Percentiles rank a stretch among this genome's conserved stretches.
phyloP scores from a whole-genome alignment of 106 monocot species.

The Platanthera guangdongensis region DNA sequence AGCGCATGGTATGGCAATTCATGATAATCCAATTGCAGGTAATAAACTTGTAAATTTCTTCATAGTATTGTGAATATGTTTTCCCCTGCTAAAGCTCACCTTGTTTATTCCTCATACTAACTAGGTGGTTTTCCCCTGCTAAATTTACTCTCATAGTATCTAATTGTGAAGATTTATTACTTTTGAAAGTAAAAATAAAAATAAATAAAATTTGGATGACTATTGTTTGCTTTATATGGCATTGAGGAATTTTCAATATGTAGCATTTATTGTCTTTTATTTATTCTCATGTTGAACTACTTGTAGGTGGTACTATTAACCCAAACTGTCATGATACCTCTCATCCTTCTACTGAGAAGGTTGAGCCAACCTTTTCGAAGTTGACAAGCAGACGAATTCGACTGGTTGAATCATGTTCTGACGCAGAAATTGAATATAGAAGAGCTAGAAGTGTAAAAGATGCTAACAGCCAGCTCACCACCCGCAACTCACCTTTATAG shows the following conservation, averaged over 20 bases:
- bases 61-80: too few species aligned
- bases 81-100: too few species aligned
- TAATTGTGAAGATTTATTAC: too few species aligned
- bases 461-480: constrained; percentile 32
- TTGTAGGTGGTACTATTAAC: not conserved
- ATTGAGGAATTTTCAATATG: too few species aligned
- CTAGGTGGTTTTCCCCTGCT: too few species aligned
- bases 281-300: not conserved
- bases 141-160: too few species aligned
- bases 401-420: constrained; percentile 51
- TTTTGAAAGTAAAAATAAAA: too few species aligned
- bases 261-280: too few species aligned
- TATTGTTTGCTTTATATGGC: too few species aligned
- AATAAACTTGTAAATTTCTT: not conserved
- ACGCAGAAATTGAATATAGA: constrained; percentile 93
- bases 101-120: too few species aligned
- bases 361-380: constrained; percentile 25
- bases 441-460: constrained; percentile 81
- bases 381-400: constrained; percentile 39
- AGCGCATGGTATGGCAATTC: constrained; percentile 1
- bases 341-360: constrained; percentile 6
- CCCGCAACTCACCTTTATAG: constrained; percentile 36
- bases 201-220: too few species aligned
- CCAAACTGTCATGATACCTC: not conserved
- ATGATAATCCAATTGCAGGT: constrained; percentile 14